phyloP scores from a whole-genome alignment of 1,139 yeast species.

The Yamadazyma buinensis region DNA sequence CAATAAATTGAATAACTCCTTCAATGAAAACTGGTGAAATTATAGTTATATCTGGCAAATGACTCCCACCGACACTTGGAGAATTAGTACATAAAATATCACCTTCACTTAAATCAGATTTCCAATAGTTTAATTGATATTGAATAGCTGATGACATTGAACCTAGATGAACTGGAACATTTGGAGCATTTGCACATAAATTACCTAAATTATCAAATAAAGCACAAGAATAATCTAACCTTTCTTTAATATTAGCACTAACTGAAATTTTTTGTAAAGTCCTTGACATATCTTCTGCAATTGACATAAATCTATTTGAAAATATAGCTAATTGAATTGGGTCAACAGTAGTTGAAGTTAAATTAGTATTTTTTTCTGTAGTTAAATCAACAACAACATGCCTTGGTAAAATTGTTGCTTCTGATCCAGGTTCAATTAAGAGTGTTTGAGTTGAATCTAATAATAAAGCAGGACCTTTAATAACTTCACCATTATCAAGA shows the following conservation, averaged over 20 bases:
- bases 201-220: conserved; percentile 17
- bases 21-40: conserved; percentile 20
- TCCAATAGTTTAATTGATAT: conserved; percentile 17
- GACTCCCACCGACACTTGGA: conserved; percentile 20
- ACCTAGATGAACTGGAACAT: conserved; percentile 21
- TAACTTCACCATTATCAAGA: conserved; percentile 15
- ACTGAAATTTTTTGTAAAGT: conserved; percentile 22
- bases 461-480: conserved; percentile 18
- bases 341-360: conserved; percentile 15
- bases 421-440: conserved; percentile 13
- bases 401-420: conserved; percentile 13
- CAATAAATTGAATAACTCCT: conserved; percentile 50
- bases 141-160: conserved; percentile 20
- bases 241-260: conserved; percentile 19
- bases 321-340: conserved; percentile 20
- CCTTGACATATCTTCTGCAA: conserved; percentile 22
- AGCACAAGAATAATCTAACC: conserved; percentile 31
- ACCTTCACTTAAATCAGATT: conserved; percentile 15
- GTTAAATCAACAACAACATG: conserved; percentile 23
- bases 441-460: conserved; percentile 17
- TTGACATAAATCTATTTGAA: conserved; percentile 21
- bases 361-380: conserved; percentile 6
- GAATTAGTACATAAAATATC: conserved; percentile 20
- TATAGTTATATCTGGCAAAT: conserved; percentile 20
- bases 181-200: conserved; percentile 20